Conservation (phyloP, 441 rosid species). For the Populus tomentosa region DNA sequence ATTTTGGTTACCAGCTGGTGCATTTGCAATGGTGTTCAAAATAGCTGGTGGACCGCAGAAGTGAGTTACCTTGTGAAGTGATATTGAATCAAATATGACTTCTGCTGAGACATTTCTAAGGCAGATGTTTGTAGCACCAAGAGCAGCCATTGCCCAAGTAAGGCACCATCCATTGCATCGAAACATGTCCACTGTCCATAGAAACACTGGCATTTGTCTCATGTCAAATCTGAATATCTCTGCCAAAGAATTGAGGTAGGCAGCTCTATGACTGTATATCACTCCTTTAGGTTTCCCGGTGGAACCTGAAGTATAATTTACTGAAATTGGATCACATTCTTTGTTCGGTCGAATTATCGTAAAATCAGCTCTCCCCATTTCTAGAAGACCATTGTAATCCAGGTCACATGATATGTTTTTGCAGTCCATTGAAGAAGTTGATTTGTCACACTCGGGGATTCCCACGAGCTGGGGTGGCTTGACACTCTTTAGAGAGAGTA, state of each 20-base stretch:
- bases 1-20: neutral
- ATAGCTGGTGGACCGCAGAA: constrained; percentile 44
- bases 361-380: constrained; percentile 26
- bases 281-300: constrained; percentile 59
- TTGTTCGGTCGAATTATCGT: constrained; percentile 23
- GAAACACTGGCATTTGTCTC: constrained; percentile 31
- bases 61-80: constrained; percentile 38
- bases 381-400: constrained; percentile 32
- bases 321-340: constrained; percentile 54
- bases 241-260: constrained; percentile 50
- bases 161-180: constrained; percentile 71
- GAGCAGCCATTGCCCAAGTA: constrained; percentile 50
- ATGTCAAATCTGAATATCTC: constrained; percentile 31
- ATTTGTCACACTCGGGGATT: constrained; percentile 23
- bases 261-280: constrained; percentile 51
- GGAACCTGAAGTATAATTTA: constrained; percentile 59
- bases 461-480: constrained; percentile 28
- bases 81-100: constrained; percentile 32
- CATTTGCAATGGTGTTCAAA: constrained; percentile 36
- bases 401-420: neutral
- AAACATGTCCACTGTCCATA: constrained; percentile 69
- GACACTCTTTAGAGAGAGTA: constrained; percentile 3
- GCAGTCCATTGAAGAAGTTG: neutral
- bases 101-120: constrained; percentile 30
- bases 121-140: constrained; percentile 51